A percentile compares a stretch with the other conserved stretches of the same genome.
These are phyloP conservation scores for Discostella stelligera DNA, from an alignment of 352 stramenopile genomes.

Conservation along the genomic window DNA sequence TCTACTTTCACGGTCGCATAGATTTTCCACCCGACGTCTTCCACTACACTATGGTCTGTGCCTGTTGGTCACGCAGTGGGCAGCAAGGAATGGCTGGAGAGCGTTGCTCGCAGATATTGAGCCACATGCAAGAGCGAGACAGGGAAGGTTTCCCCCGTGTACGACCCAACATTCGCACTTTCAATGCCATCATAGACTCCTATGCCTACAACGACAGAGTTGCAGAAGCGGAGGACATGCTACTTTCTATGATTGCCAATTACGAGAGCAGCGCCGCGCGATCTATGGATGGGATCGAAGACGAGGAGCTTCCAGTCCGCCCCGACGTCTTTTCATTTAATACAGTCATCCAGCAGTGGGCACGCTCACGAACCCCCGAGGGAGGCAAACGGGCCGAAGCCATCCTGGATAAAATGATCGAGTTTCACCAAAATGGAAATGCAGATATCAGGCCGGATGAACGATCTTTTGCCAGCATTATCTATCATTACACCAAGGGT, in stretches of 20 bases:
- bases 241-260: constrained; percentile 67
- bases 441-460: constrained; percentile 55
- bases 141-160: constrained; percentile 44
- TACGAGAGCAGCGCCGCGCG: constrained; percentile 47
- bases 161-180: constrained; percentile 69
- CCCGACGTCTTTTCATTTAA: constrained; percentile 77
- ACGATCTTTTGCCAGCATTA: constrained; percentile 67
- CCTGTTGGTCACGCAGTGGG: constrained; percentile 57
- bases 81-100: constrained; percentile 38
- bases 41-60: constrained; percentile 72
- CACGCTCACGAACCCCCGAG: constrained; percentile 44
- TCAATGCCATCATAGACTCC: constrained; percentile 69
- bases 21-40: constrained; percentile 67
- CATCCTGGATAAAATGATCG: constrained; percentile 58
- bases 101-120: constrained; percentile 63
- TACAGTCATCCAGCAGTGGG: constrained; percentile 69
- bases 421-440: constrained; percentile 67
- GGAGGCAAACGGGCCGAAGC: constrained; percentile 54
- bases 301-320: constrained; percentile 54
- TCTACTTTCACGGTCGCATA: constrained; percentile 59
- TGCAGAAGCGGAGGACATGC: constrained; percentile 62
- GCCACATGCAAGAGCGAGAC: constrained; percentile 59
- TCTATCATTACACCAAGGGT: constrained; percentile 65
- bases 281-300: constrained; percentile 59
- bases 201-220: constrained; percentile 50